Base-by-base conservation (phyloP, 805 yeast species). In the Metschnikowia hibisci region DNA sequence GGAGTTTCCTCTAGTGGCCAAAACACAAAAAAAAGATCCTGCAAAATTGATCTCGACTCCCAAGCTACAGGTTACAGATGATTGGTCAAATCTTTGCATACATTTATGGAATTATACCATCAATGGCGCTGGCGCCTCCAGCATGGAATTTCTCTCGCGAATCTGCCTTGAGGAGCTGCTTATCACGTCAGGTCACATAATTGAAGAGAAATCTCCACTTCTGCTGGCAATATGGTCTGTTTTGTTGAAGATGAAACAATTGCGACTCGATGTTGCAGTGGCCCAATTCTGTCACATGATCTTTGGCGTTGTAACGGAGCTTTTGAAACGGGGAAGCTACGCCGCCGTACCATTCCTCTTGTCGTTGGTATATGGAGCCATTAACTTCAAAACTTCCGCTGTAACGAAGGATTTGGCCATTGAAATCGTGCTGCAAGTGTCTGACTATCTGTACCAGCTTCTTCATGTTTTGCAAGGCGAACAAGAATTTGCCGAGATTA, bases 361-460 rank as follows among this genome's bases (percentile, higher is more conserved):
- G 2, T 69, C 84, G 0, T 52, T 85, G 31, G 63, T 84, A 30
- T 79, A 79, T 51, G 76, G 77, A 40, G 55, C 79, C 1, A 58
- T 83, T 5, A 69, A 61, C 15, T 86, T 80, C 60, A 68, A 86
- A 54, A 82, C 86, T 1, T 75, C 77, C 43, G 89, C 91, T 0
- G 69, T 82, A 1, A 66, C 64, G 15, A 60, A 54, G 29, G 53
- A 57, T 11, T 64, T 73, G 18, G 56, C 64, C 3, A 33, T 42
- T 16, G 28, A 32, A 2, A 44, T 63, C n/a, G 41, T 60, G 3
- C 35, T 32, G 6, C 40, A 35, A 15, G 43, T 61, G 6, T 49
- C 55, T 25, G 38, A 23, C 3, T 41, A 67, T 2, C 47, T 61
- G 22, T 22, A 38, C 4, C 44, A 49, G 14, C 57, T 56, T 15